These are phyloP conservation scores for Phaeosphaeriaceae sp. DNA, from an alignment of 2,329 filamentous ascomycete genomes.

Conservation along the genomic window DNA sequence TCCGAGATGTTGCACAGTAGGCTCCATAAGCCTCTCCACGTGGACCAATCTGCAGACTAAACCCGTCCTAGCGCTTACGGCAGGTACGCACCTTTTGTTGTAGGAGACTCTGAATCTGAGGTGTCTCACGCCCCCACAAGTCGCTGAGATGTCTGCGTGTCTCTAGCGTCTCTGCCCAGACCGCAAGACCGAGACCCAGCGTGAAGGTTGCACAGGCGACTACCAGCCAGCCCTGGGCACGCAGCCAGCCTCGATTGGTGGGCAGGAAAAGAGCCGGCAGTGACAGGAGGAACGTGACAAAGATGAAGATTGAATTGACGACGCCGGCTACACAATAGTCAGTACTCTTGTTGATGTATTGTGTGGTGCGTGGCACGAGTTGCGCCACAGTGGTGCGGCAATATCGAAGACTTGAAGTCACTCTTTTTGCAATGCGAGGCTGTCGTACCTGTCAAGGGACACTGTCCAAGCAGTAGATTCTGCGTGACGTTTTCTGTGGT, in stretches of 20 bases:
- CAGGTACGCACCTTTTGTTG: constrained; percentile 68
- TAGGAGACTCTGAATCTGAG: constrained; percentile 69
- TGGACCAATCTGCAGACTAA: constrained; percentile 5
- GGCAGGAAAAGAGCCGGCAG: constrained; percentile 75
- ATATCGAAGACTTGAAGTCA: constrained; percentile 15
- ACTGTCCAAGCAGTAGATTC: constrained; percentile 59
- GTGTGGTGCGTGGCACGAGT: constrained; percentile 18
- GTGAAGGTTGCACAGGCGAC: constrained; percentile 70
- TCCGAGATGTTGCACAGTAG: not conserved
- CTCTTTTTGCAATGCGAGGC: constrained; percentile 3
- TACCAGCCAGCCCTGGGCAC: constrained; percentile 71
- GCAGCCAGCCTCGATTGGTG: constrained; percentile 72
- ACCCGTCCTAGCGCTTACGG: constrained; percentile 9
- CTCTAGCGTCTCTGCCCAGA: constrained; percentile 73
- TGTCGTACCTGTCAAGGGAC: constrained; percentile 61
- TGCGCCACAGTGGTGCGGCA: constrained; percentile 31
- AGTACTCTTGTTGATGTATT: constrained; percentile 17
- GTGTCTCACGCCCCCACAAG: constrained; percentile 67
- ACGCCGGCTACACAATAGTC: constrained; percentile 64
- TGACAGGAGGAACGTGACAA: constrained; percentile 72
- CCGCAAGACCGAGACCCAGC: constrained; percentile 67
- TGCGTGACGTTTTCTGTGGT: constrained; percentile 59
- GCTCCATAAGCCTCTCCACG: constrained; percentile 11
- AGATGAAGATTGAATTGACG: constrained; percentile 74
- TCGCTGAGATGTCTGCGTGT: constrained; percentile 67